A percentile compares a stretch with the other conserved stretches of the same genome.
Conservation (phyloP, 192 early-diverging fungal genomes). For the Coemansia sp. region DNA sequence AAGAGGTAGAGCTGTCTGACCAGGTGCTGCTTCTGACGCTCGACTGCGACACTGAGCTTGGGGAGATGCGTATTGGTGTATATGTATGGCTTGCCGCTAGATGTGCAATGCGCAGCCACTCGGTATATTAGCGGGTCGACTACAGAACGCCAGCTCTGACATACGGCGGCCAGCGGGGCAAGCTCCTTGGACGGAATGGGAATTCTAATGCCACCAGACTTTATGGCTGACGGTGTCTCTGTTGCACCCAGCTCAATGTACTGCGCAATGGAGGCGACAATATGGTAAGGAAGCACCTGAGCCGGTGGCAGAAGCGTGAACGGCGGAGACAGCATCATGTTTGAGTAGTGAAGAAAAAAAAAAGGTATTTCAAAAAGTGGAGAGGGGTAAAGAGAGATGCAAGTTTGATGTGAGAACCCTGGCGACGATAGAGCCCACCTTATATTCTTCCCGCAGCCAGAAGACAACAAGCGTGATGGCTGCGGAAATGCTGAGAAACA, state of each 20-base stretch:
- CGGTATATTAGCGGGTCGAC: constrained; percentile 28
- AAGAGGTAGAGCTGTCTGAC: constrained; percentile 21
- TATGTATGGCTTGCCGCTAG: not conserved
- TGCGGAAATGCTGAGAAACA: not conserved
- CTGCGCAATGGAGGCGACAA: constrained; percentile 1
- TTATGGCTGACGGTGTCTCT: not conserved
- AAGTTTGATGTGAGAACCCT: not conserved
- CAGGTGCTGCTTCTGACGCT: constrained; percentile 12
- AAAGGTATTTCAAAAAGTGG: not conserved
- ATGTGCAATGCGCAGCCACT: not conserved
- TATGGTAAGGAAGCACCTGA: not conserved
- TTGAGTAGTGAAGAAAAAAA: not conserved
- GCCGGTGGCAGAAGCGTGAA: constrained; percentile 3
- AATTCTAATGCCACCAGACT: not conserved
- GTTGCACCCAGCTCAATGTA: constrained; percentile 1
- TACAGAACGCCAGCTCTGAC: constrained; percentile 21
- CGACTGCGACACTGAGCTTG: not conserved
- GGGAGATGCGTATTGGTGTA: not conserved
- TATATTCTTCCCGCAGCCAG: constrained; percentile 1
- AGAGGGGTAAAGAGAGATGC: not conserved
- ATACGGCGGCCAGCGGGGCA: constrained; percentile 14
- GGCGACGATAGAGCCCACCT: not conserved
- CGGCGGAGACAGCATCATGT: not conserved
- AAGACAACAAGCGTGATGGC: not conserved
- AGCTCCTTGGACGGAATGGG: constrained; percentile 6